Base-by-base conservation (phyloP, 306 rosid genomes). In the Arachis stenosperma region DNA sequence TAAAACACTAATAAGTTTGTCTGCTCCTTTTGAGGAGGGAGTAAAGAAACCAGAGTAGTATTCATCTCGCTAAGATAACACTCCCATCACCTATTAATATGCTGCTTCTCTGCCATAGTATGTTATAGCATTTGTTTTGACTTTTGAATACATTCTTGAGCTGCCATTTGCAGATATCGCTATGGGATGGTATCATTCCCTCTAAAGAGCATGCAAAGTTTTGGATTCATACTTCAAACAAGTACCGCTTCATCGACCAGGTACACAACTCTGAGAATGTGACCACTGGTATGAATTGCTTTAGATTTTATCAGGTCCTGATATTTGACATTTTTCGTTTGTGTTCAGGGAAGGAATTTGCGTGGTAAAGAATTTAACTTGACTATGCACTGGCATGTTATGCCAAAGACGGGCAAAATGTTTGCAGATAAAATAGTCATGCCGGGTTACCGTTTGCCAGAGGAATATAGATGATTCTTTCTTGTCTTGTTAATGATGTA, bases 331-430 rank as follows among this genome's bases (percentile, higher is more conserved):
- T 69, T 61, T 48, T 74, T 50, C 27, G 44, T 13, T 13, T 8
- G 8, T 76, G 41, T 76, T 11, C 79, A 94, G 99, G 99, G 98
- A 79, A 86, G 78, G 82, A 91, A 91, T 84, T 83, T 91, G 69
- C 88, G 93, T 3, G 93, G 97, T 15, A 91, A 90, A 81, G 96
- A 84, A 33, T 90, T 84, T 76, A 94, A 94, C 90, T 74, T 94
- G 80, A 91, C 99, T 33, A 33, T 94, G 88, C 99, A 94, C 83
- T 94, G 99, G 99, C 99, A 94, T 66, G 91, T 91, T 42, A 94
- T 94, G 99, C 99, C 99, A 60, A 91, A 91, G 88, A 89, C 96
- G 22, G 99, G 99, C 50, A 94, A 91, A 81, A 94, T 91, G 98
- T 83, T 71, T 56, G 96, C 84, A 1, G 83, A 88, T 85, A 91